Base-by-base conservation (phyloP, 352 stramenopile species). In the Pythium brassicae region DNA sequence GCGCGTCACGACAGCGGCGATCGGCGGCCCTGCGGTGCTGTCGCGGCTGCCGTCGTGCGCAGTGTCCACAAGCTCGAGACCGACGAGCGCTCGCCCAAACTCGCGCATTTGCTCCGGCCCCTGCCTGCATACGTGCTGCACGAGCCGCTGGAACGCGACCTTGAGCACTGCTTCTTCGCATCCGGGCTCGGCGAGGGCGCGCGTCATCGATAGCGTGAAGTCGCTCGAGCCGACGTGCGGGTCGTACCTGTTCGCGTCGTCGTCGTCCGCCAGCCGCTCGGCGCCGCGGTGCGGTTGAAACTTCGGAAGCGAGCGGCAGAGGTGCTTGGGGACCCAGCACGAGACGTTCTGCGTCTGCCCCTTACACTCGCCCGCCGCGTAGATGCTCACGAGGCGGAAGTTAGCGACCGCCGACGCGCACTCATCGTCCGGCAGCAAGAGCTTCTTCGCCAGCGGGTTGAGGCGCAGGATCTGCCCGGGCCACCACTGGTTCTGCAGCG, bases 241-340 rank as follows among this genome's bases (percentile, higher is more conserved):
- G 1, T 19, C n/a, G n/a, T n/a, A n/a, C n/a, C n/a, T n/a, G n/a
- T n/a, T n/a, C n/a, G n/a, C n/a, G n/a, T n/a, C 37, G 4, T n/a
- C 26, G 19, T 43, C 22, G 12, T 40, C 43, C 19, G n/a, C 4
- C 19, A 43, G 12, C 9, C 14, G 17, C 4, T 35, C 49, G 6
- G 37, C 19, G 3, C 34, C 44, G 4, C 29, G 39, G 4, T 27
- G 39, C 23, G 61, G 39, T 5, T n/a, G 23, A 22, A 56, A 58
- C 25, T 40, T 34, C 9, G 63, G 40, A 61, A 88, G 69, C n/a
- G 73, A 79, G 35, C 83, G 73, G 63, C 80, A 91, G 0, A 91
- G 61, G 53, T 93, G 79, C 35, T 87, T 87, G 0, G 83, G 83
- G 6, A 84, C 76, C 85, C 85, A 95, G 27, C 72, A 84, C 2